Conservation (phyloP, 148 eudicot genomes). For the Euryodendron excelsum region DNA sequence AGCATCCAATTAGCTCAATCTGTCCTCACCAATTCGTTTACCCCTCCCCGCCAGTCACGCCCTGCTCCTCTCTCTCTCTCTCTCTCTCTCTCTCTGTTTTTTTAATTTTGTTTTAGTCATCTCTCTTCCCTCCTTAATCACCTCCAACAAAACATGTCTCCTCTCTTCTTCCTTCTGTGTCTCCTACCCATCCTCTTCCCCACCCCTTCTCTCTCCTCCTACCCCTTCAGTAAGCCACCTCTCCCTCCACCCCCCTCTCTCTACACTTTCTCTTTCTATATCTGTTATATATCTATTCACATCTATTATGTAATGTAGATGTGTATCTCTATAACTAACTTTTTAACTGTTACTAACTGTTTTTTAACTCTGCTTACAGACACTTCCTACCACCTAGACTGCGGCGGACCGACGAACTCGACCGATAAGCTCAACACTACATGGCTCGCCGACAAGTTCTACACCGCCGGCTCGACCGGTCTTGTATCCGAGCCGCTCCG, state of each 20-base stretch:
- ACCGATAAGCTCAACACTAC: conserved; percentile 55
- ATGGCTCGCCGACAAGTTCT: conserved; percentile 85
- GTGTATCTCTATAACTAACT: background rate
- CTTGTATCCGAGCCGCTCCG: conserved; percentile 86
- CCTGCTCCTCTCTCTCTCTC: background rate
- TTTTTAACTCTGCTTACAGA: conserved; percentile 30
- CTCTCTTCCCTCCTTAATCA: background rate
- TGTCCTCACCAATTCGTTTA: background rate
- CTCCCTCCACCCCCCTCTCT: background rate
- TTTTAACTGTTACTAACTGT: background rate
- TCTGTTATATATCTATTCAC: too few relatives aligned
- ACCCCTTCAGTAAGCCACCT: conserved; percentile 52
- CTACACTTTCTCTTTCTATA: background rate
- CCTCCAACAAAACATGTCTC: conserved; percentile 18
- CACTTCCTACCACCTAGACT: conserved; percentile 64
- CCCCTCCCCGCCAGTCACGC: conserved; percentile 1
- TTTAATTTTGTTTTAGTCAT: background rate
- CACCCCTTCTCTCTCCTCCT: conserved; percentile 26
- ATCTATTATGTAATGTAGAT: too few relatives aligned
- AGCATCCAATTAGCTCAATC: too few relatives aligned
- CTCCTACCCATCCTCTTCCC: conserved; percentile 4
- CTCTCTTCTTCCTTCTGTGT: background rate
- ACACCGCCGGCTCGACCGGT: conserved; percentile 65
- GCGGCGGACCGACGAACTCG: conserved; percentile 57
- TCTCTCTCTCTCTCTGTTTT: background rate